phyloP scores from a whole-genome alignment of 371 early-diverging fungal species.

The Chytridiales sp. region DNA sequence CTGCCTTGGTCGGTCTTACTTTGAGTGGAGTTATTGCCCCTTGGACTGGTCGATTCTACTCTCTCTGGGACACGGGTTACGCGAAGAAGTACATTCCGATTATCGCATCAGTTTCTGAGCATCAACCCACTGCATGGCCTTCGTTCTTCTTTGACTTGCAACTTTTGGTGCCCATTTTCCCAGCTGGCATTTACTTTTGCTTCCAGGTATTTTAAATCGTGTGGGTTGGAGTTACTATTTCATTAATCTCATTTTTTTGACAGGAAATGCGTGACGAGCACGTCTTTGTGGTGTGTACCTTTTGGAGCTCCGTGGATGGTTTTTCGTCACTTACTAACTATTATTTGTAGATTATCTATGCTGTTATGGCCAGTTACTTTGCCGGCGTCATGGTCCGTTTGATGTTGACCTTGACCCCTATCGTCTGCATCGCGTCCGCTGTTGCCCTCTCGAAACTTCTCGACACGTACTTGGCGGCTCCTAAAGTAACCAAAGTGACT shows the following conservation, averaged over 20 bases:
- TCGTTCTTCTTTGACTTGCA: slow-evolving; percentile 98
- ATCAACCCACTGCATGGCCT: slow-evolving; percentile 99
- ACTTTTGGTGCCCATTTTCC: slow-evolving; percentile 89
- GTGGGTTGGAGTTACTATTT: not conserved
- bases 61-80: slow-evolving; percentile 97
- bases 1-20: slow-evolving; percentile 67
- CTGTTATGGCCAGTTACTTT: slow-evolving; percentile 95
- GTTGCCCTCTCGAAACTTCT: slow-evolving; percentile 85
- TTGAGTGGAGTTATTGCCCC: slow-evolving; percentile 90
- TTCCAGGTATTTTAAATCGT: slow-evolving; percentile 56
- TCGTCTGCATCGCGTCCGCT: slow-evolving; percentile 93
- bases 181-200: slow-evolving; percentile 95
- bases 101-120: slow-evolving; percentile 98
- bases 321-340: not conserved
- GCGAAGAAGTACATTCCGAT: slow-evolving; percentile 98
- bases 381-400: slow-evolving; percentile 99
- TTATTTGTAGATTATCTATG: slow-evolving; percentile 72
- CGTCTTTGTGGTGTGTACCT: slow-evolving; percentile 71
- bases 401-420: slow-evolving; percentile 95
- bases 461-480: slow-evolving; percentile 59
- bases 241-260: not conserved
- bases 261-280: slow-evolving; percentile 85
- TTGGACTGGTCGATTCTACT: slow-evolving; percentile 98
- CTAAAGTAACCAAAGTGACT: not conserved
- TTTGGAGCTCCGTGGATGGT: not conserved